These are phyloP conservation scores for Rhodotorula glutinis DNA, from an alignment of 1,284 basidiomycete species.

Conservation along the genomic window DNA sequence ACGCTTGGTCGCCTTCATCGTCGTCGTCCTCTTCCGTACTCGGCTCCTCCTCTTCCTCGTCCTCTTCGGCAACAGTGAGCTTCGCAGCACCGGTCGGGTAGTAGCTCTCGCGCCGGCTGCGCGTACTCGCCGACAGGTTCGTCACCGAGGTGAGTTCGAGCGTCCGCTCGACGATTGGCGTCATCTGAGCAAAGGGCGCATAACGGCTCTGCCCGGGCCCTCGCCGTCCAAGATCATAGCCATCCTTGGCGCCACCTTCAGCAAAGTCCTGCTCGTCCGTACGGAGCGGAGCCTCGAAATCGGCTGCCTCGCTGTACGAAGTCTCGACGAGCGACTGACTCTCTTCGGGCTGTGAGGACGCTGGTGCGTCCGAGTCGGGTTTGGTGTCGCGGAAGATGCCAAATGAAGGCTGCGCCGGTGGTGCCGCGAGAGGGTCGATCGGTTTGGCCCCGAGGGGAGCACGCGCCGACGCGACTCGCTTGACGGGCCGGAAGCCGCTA, in stretches of 20 bases:
- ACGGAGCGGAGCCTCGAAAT: conserved; percentile 17
- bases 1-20: conserved; percentile 39
- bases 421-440: neutral
- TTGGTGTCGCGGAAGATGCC: conserved; percentile 47
- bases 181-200: conserved; percentile 65
- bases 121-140: conserved; percentile 18
- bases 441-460: conserved; percentile 37
- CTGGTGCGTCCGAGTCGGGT: conserved; percentile 31
- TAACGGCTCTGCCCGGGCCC: conserved; percentile 29
- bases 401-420: conserved; percentile 30
- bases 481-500: conserved; percentile 28
- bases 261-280: neutral
- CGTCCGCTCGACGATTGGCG: conserved; percentile 89
- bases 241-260: conserved; percentile 10
- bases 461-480: conserved; percentile 8
- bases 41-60: conserved; percentile 29
- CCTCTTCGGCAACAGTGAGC: conserved; percentile 26
- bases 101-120: conserved; percentile 24
- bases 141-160: conserved; percentile 66
- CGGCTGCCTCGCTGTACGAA: conserved; percentile 8
- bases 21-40: conserved; percentile 46
- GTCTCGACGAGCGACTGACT: neutral
- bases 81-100: conserved; percentile 14
- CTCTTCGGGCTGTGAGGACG: neutral
- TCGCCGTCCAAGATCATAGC: conserved; percentile 31